These are phyloP conservation scores for Dendryphion nanum DNA, from an alignment of 2,329 filamentous ascomycete species.

Conservation along the genomic window DNA sequence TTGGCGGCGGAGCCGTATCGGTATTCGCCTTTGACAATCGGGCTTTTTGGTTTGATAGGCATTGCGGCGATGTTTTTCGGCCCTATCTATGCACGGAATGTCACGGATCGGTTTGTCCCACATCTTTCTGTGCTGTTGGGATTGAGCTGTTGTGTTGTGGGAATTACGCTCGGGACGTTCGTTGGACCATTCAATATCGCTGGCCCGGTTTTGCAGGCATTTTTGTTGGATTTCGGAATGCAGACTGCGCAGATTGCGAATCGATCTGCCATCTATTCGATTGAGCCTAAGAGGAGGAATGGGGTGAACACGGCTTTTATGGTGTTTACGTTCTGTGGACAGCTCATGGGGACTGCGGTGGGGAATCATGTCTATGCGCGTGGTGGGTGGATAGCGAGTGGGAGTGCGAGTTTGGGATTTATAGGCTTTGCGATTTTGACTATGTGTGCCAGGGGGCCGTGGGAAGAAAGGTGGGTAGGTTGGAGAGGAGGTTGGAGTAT, in stretches of 20 bases:
- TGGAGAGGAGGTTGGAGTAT: constrained; percentile 60
- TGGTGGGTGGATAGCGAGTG: constrained; percentile 57
- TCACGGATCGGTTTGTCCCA: constrained; percentile 70
- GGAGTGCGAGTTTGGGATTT: constrained; percentile 57
- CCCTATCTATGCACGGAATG: constrained; percentile 66
- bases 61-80: constrained; percentile 66
- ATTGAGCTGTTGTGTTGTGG: constrained; percentile 57
- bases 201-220: constrained; percentile 70
- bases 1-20: constrained; percentile 68
- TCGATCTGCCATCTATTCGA: constrained; percentile 65
- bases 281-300: constrained; percentile 71
- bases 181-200: constrained; percentile 65
- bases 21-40: constrained; percentile 67
- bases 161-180: constrained; percentile 67
- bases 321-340: constrained; percentile 71
- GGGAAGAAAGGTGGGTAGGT: constrained; percentile 59
- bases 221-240: constrained; percentile 68
- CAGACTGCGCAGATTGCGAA: constrained; percentile 76
- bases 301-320: constrained; percentile 81
- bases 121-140: constrained; percentile 67
- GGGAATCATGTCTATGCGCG: constrained; percentile 56
- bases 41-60: constrained; percentile 76
- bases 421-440: constrained; percentile 50
- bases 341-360: constrained; percentile 63
- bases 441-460: constrained; percentile 52